Evolutionary conservation across 1,139 yeast genomes (phyloP), one percentile per base, ranked within the genome.

Genomic region (Saccharomyces hybrid): DNA sequence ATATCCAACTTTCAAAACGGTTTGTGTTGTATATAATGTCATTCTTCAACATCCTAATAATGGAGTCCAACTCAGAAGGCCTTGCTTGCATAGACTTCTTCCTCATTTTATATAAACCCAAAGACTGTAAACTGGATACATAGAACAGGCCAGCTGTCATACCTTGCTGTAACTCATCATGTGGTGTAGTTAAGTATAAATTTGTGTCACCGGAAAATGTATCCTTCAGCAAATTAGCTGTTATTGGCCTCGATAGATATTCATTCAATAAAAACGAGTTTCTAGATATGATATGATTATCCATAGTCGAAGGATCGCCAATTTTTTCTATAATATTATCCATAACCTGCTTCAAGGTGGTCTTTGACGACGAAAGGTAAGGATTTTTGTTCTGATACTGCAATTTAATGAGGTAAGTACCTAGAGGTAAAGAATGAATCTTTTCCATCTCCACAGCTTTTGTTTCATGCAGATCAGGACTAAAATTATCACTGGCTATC

Each of bases 1-100:
- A 76, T 51, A 82, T 75, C 99, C 99, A 95, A 14, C 89, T 82
- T 68, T 93, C 99, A 52, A 86, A 78, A 28, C 97, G 74, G 52
- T 78, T 74, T 1, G 86, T 78, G 2, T 86, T 83, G 65, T 83
- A 83, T 2, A 82, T 67, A 29, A 95, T 70, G 67, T 93, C 99
- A 55, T 76, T 75, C 53, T 77, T 78, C 55, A 90, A 76, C 64
- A 85, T 78, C 55, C 78, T 77, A 19, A 88, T 79, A 1, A 95
- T 89, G 48, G 80, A 79, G 55, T 87, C 95, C 34, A 91, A 72
- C 64, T 91, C 98, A 4, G 88, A 87, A 0, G 86, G 83, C 57
- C 95, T 76, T 7, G 93, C 88, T 61, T 86, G 95, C 77, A 86
- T 81, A 1, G 86, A 78, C 62, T 88, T 82, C 65, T 86, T 87